phyloP scores from a whole-genome alignment of 2,329 filamentous ascomycete genomes.

The Mycosphaerelloides madeirae region DNA sequence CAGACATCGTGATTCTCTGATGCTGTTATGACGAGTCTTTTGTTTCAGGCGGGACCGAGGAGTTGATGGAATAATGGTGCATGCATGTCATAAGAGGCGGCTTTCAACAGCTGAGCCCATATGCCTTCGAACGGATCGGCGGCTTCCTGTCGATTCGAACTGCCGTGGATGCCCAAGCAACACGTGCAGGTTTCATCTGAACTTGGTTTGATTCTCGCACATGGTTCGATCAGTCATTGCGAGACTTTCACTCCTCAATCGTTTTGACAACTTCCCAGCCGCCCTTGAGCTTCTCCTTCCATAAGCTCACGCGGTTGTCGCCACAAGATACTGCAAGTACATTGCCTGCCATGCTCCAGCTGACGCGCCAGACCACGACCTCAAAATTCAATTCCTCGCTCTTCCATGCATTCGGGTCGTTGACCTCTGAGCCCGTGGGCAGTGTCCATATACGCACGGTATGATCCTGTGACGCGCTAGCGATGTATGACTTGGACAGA shows the following conservation, averaged over 20 bases:
- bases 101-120: too few relatives aligned
- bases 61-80: too few relatives aligned
- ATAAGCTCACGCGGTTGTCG: constrained; percentile 94
- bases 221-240: not conserved
- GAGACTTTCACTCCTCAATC: constrained; percentile 56
- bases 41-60: not conserved
- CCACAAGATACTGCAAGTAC: constrained; percentile 88
- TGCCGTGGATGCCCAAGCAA: too few relatives aligned
- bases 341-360: constrained; percentile 96
- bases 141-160: too few relatives aligned
- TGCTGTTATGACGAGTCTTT: constrained; percentile 3
- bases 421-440: constrained; percentile 36
- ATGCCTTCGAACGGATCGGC: too few relatives aligned
- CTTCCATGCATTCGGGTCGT: constrained; percentile 65
- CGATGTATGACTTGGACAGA: constrained; percentile 93
- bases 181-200: too few relatives aligned
- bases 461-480: constrained; percentile 91
- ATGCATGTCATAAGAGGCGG: too few relatives aligned
- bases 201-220: not conserved
- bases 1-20: constrained; percentile 1
- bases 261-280: constrained; percentile 98
- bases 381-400: constrained; percentile 84
- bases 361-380: constrained; percentile 87
- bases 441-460: constrained; percentile 94
- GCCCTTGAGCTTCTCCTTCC: constrained; percentile 96